phyloP scores from a whole-genome alignment of 2,329 filamentous ascomycete genomes.

The Sporothrix luriei region DNA sequence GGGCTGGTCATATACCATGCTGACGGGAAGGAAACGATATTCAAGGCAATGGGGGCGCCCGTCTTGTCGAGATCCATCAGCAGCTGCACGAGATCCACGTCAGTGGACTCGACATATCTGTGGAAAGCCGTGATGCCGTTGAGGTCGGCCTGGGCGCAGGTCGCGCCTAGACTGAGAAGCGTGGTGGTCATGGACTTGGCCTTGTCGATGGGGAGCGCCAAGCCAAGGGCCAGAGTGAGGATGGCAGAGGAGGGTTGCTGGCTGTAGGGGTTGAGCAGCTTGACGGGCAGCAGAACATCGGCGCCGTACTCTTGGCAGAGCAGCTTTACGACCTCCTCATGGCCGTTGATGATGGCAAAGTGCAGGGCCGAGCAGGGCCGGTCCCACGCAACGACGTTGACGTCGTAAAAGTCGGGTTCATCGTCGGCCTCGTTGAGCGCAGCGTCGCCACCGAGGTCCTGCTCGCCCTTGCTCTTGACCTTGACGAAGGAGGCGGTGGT shows the following conservation, averaged over 20 bases:
- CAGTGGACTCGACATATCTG: slow-evolving; percentile 59
- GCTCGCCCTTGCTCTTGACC: slow-evolving; percentile 51
- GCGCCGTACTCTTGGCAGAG: slow-evolving; percentile 75
- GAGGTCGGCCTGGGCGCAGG: slow-evolving; percentile 70
- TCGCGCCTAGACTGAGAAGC: slow-evolving; percentile 71
- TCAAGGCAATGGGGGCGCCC: slow-evolving; percentile 65
- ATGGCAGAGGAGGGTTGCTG: slow-evolving; percentile 61
- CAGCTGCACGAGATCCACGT: slow-evolving; percentile 52
- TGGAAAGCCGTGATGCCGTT: slow-evolving; percentile 67
- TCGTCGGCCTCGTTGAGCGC: slow-evolving; percentile 61
- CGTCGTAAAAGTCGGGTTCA: slow-evolving; percentile 77
- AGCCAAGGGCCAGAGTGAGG: slow-evolving; percentile 60
- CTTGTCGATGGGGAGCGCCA: slow-evolving; percentile 63
- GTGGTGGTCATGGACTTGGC: slow-evolving; percentile 66
- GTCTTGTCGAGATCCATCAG: slow-evolving; percentile 61
- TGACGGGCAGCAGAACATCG: slow-evolving; percentile 74
- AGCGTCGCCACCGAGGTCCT: slow-evolving; percentile 39
- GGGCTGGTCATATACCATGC: slow-evolving; percentile 39
- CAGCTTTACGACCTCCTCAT: slow-evolving; percentile 67
- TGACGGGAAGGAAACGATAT: slow-evolving; percentile 59
- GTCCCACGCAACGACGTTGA: slow-evolving; percentile 81
- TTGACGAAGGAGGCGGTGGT: slow-evolving; percentile 77
- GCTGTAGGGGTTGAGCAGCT: slow-evolving; percentile 55
- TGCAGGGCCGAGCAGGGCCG: slow-evolving; percentile 73
- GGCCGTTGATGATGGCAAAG: slow-evolving; percentile 73